These are phyloP conservation scores for Waltergamsia citrina DNA, from an alignment of 2,329 filamentous ascomycete genomes.

Conservation along the genomic window DNA sequence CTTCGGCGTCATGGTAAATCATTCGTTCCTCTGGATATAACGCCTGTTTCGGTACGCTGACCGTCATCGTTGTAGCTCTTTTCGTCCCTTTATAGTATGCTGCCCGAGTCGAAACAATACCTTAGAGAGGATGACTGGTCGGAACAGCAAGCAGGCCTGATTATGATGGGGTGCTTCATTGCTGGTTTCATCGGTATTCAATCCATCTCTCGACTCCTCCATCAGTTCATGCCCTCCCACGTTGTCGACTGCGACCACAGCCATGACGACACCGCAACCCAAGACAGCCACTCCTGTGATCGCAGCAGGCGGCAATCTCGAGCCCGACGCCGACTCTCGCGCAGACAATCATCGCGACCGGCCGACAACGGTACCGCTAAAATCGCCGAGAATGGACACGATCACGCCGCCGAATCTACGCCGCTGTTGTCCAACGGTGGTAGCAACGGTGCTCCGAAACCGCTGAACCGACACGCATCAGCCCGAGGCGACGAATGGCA, in stretches of 20 bases:
- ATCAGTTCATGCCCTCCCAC: constrained; percentile 67
- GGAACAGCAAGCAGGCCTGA: constrained; percentile 56
- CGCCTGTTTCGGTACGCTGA: not conserved
- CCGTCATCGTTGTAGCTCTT: constrained; percentile 57
- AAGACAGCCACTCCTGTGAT: constrained; percentile 14
- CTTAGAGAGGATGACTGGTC: constrained; percentile 60
- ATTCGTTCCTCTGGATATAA: not conserved
- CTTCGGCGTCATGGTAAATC: constrained; percentile 85
- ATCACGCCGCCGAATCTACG: constrained; percentile 31
- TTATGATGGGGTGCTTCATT: constrained; percentile 61
- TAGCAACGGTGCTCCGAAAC: constrained; percentile 16
- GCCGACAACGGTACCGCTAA: constrained; percentile 10
- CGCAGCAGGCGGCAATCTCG: constrained; percentile 17
- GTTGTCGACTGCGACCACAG: constrained; percentile 73
- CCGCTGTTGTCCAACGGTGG: constrained; percentile 31
- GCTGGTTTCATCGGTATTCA: constrained; percentile 69
- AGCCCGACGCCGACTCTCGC: constrained; percentile 17
- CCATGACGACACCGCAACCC: constrained; percentile 43
- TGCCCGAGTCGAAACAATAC: constrained; percentile 76
- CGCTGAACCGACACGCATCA: constrained; percentile 13
- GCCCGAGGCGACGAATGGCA: constrained; percentile 10
- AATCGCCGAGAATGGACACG: constrained; percentile 11
- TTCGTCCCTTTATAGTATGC: constrained; percentile 85
- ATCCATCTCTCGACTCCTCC: constrained; percentile 59
- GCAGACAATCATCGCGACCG: constrained; percentile 14